Conservation (phyloP, 129 eudicot species). For the Artemisia tridentata region DNA sequence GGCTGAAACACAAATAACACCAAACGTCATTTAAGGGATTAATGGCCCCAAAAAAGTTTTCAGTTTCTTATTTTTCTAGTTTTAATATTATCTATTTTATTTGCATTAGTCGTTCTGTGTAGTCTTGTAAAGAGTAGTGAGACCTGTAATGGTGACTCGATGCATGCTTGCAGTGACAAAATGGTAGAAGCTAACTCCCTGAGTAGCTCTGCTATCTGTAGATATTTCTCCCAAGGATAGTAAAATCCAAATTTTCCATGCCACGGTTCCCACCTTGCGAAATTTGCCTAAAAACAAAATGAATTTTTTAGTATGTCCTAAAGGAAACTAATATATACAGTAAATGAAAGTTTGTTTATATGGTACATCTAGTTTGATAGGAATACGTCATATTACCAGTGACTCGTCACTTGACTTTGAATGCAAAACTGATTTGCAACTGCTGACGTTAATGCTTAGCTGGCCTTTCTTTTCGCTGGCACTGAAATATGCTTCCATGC, state of each 20-base stretch:
- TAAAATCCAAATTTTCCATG: slow-evolving; percentile 72
- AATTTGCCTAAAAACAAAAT: slow-evolving; percentile 56
- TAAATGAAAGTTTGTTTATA: neutral
- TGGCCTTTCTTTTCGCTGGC: slow-evolving; percentile 41
- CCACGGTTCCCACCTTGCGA: slow-evolving; percentile 93
- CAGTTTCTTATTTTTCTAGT: neutral
- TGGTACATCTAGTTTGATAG: neutral
- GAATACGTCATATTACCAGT: slow-evolving; percentile 45
- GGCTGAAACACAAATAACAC: slow-evolving; percentile 42
- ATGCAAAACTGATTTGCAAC: slow-evolving; percentile 66
- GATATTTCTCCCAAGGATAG: slow-evolving; percentile 81
- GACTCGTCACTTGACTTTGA: slow-evolving; percentile 79
- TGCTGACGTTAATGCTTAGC: slow-evolving; percentile 24
- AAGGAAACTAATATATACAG: neutral
- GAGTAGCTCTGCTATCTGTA: slow-evolving; percentile 59
- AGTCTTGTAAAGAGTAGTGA: slow-evolving; percentile 2
- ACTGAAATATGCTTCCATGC: slow-evolving; percentile 65
- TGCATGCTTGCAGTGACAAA: slow-evolving; percentile 57
- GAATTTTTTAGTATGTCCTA: neutral
- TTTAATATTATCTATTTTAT: too few species aligned
- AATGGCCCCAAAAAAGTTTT: neutral
- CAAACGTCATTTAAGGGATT: neutral
- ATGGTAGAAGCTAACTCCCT: slow-evolving; percentile 63
- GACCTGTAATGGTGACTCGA: slow-evolving; percentile 63
- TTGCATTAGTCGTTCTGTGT: neutral